These are phyloP conservation scores for Inga oerstediana DNA, from an alignment of 306 rosid genomes.

Conservation along the genomic window DNA sequence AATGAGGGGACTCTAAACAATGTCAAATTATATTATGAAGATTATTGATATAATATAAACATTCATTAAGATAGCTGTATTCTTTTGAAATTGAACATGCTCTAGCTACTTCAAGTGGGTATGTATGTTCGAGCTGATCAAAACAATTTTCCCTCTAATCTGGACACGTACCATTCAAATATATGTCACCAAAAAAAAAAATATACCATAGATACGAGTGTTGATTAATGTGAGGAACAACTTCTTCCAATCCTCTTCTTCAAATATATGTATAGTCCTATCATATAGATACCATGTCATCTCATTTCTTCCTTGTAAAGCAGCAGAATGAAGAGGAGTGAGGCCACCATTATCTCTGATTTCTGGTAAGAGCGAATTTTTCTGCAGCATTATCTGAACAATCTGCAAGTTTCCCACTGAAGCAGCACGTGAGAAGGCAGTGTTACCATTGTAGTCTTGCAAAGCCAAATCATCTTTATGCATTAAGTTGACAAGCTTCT, in stretches of 20 bases:
- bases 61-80: neutral
- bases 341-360: neutral
- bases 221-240: conserved; percentile 41
- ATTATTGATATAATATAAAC: neutral
- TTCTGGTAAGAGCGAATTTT: neutral
- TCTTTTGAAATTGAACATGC: neutral
- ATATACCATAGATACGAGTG: conserved; percentile 31
- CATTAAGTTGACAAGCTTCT: neutral
- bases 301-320: conserved; percentile 6
- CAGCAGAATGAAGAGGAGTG: conserved; percentile 34
- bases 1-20: too few relatives aligned
- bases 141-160: too few relatives aligned
- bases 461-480: neutral
- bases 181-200: too few relatives aligned
- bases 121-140: too few relatives aligned
- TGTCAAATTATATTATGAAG: too few relatives aligned
- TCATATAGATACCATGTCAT: conserved; percentile 24
- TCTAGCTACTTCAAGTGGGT: too few relatives aligned
- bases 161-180: too few relatives aligned
- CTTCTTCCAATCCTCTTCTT: neutral
- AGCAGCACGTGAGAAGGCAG: conserved; percentile 40
- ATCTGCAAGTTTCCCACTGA: conserved; percentile 22
- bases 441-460: conserved; percentile 29
- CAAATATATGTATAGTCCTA: neutral
- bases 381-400: neutral